Evolutionary conservation across 768 basidiomycete species (phyloP), one percentile per base, ranked within the genome.

Genomic region (Amanita subjunquillea): DNA sequence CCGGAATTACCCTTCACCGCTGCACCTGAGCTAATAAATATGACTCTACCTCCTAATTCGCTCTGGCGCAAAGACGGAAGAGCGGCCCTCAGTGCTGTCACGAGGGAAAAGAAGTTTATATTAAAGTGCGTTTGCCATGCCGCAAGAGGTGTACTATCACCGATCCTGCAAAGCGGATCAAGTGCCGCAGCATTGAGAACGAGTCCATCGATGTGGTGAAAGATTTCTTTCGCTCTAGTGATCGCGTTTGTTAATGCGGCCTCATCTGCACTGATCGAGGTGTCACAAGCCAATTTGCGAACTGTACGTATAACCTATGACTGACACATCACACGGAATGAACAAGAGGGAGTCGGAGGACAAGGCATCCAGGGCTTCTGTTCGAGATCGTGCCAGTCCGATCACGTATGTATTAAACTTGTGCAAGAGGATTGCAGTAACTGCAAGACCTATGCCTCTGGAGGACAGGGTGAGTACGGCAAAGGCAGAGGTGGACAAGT

Each of bases 21-120:
- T 8, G 90, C 85, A 9, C 93, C 94, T 13, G 89, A 92, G 60
- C 88, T 91, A 39, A 94, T 75, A 56, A 95, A 84, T 25, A 96
- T 74, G 46, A 95, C 73, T 51, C 76, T 74, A 0, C 87, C 90
- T 20, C 78, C 78, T 6, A 65, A 54, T 6, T 73, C 55, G 50
- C 80, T 81, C 59, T 73, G 69, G 37, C 85, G 82, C 55, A 97
- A 70, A 54, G 78, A 70, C 4, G 91, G 90, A 3, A 92, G 69
- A 12, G 82, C 69, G 9, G 75, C 73, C 58, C 83, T 77, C 30
- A 93, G 60, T 22, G 87, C 77, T 32, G 80, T 76, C 42, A 95
- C 69, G 17, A 90, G 73, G 1, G 91, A 89, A 70, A 91, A 90
- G 67, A 95, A 85, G 66, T 94, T 95, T 67, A 89, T 73, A 58